phyloP scores from a whole-genome alignment of 495 filamentous ascomycete genomes.

The Pseudomonodictys pantanalensis region DNA sequence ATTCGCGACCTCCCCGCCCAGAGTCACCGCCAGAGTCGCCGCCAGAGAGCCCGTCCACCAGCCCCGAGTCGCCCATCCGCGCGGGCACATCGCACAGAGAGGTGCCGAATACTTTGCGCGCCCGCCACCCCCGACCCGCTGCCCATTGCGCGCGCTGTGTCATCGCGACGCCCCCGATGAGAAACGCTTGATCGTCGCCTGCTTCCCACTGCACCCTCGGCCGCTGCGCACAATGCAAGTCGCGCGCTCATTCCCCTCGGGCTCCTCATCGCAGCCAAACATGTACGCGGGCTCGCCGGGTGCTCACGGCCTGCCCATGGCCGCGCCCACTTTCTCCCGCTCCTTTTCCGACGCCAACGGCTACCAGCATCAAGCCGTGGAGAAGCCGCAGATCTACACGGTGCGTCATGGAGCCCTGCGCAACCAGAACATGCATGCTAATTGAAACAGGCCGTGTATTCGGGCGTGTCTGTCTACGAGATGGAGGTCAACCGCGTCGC shows the following conservation, averaged over 20 bases:
- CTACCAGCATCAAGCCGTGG: constrained; percentile 50
- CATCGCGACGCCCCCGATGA: neutral
- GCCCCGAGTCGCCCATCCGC: too few species aligned
- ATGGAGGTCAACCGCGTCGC: constrained; percentile 91
- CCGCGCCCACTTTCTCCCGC: constrained; percentile 28
- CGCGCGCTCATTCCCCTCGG: constrained; percentile 30
- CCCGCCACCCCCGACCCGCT: neutral
- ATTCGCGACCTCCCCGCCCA: neutral
- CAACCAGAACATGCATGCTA: neutral
- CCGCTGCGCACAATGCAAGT: constrained; percentile 33
- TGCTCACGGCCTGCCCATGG: constrained; percentile 26
- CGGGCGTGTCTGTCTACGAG: constrained; percentile 91
- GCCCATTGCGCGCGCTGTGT: neutral
- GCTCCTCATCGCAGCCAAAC: constrained; percentile 22
- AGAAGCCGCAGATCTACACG: constrained; percentile 73
- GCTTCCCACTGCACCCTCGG: neutral
- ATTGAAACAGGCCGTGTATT: constrained; percentile 75
- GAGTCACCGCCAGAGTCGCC: too few species aligned
- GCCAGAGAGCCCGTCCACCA: too few species aligned
- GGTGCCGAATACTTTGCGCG: neutral
- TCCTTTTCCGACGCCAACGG: constrained; percentile 54
- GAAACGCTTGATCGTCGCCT: neutral
- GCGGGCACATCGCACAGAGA: neutral
- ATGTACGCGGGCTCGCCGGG: constrained; percentile 32
- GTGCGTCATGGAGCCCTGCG: constrained; percentile 45